Base-by-base conservation (phyloP, 441 rosid genomes). In the Adansonia grandidieri region DNA sequence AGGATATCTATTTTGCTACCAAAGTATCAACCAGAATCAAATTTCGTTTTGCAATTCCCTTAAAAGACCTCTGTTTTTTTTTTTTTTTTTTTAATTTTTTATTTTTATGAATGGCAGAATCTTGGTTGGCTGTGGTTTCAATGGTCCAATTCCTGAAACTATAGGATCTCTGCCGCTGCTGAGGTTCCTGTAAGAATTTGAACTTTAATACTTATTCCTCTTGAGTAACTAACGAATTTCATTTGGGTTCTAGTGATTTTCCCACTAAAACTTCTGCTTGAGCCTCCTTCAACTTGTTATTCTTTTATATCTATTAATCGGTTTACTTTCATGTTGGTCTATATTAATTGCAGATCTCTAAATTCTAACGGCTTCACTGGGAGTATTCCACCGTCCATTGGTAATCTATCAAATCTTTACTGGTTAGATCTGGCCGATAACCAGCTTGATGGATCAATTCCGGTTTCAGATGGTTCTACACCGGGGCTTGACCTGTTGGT, bases 371-470 rank as follows among this genome's bases (percentile, higher is more conserved):
- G 82, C 64, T 92, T 96, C 78, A 86, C 3, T 50, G 99, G 98
- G 51, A 11, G 4, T 54, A 90, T 96, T 62, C 98, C 98, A 0
- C 82, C 89, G 0, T 85, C 94, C 72, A 84, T 94, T 19, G 98
- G 98, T n/a, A 87, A 77, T 51, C 87, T 96, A 72, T 53, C 87
- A 1, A 85, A 69, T 0, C 94, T 96, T 19, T 80, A 83, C 80
- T 92, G 91, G 99, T 75, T 96, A 32, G 99, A 96, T 84, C 84
- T 96, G 74, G 86, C 96, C 17, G 95, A 91, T 78, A 96, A 96
- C 83, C 73, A 76, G 77, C 89, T 96, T 11, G 80, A 72, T 5
- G 99, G 99, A 73, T 0, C 78, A 2, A 78, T 96, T 76, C 99
- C 98, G 5, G 89, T 96, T 56, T 96, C 98, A 0, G 48, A 40